Base-by-base conservation (phyloP, 768 basidiomycete species). In the Leccinum obscurum region DNA sequence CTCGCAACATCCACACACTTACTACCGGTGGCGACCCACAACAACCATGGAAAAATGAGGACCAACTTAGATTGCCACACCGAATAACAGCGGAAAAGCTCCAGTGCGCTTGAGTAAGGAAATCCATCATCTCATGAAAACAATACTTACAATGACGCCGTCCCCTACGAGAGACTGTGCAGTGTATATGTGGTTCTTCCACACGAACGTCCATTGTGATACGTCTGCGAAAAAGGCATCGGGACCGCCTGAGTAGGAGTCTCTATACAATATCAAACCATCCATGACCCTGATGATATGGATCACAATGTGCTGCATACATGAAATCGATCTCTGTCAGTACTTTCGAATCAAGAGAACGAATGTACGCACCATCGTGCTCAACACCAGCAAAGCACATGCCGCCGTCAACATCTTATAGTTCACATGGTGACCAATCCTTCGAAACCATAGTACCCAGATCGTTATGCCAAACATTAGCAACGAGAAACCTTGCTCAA, bases 401-500 rank as follows among this genome's bases (percentile, higher is more conserved):
- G 76, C 66, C 6, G 65, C 64, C 6, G 51, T n/a, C 3, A 74
- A 6, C 67, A 72, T 70, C 28, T 51, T 60, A 9, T 7, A 34
- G 50, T 76, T 69, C 44, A 73, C 24, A 8, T 49, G 39, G 15
- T 39, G 22, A 11, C 54, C 54, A 10, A 54, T 39, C 9, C 41
- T 62, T 20, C 57, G 54, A 17, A 51, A 53, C 5, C 61, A 44
- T 20, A 76, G 28, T 1, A 58, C 64, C 64, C 69, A 72, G 14
- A 77, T 52, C 1, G 74, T 72, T 6, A 64, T 65, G 9, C 67
- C 63, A 59, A 73, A 77, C 76, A 77, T 76, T 34, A 76, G 55
- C 28, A 75, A 37, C 6, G 75, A 77, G 56, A 77, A 74, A 0
- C 76, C 76, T 77, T n/a, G 30, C 1, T 2, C 15, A n/a, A 13